Percentiles rank a stretch among this genome's conserved stretches.
Evolutionary conservation across 768 basidiomycete species (phyloP).

Genomic region (Hypholoma sublateritium): DNA sequence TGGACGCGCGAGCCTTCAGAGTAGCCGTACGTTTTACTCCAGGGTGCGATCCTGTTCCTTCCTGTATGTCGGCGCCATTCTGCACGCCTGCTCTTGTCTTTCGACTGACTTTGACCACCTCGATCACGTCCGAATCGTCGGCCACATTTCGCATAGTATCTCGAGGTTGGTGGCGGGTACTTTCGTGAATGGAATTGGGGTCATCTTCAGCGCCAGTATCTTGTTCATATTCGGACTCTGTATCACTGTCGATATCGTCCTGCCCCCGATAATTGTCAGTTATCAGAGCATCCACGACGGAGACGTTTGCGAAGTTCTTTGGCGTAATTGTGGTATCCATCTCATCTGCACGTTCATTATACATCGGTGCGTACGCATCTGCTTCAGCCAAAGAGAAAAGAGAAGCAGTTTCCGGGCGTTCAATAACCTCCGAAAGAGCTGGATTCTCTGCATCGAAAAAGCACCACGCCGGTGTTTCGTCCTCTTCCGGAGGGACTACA

Average conservation of each 20-base stretch:
- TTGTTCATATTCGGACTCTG: conserved; percentile 23
- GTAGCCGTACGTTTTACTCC: conserved; percentile 37
- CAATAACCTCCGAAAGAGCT: conserved; percentile 11
- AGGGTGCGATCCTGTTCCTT: conserved; percentile 13
- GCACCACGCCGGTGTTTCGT: conserved; percentile 52
- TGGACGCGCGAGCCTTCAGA: conserved; percentile 45
- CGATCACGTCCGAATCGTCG: conserved; percentile 56
- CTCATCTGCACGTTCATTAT: conserved; percentile 10
- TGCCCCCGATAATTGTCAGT: conserved; percentile 23
- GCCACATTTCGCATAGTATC: conserved; percentile 23
- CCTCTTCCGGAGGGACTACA: conserved; percentile 60
- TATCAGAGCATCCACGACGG: conserved; percentile 31
- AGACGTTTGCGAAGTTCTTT: conserved; percentile 23
- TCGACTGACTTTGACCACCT: conserved; percentile 59
- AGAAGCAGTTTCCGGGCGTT: conserved; percentile 11
- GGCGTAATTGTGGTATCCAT: conserved; percentile 21
- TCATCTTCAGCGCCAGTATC: conserved; percentile 16
- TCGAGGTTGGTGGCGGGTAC: conserved; percentile 13
- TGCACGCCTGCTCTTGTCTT: not conserved
- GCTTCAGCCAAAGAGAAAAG: not conserved
- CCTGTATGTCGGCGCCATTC: conserved; percentile 2
- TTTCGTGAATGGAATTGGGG: conserved; percentile 14
- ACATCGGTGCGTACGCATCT: conserved; percentile 14
- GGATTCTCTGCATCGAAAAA: conserved; percentile 50
- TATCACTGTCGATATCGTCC: conserved; percentile 23